Conservation (phyloP, 2,329 filamentous ascomycete genomes). For the Nemania sp. region DNA sequence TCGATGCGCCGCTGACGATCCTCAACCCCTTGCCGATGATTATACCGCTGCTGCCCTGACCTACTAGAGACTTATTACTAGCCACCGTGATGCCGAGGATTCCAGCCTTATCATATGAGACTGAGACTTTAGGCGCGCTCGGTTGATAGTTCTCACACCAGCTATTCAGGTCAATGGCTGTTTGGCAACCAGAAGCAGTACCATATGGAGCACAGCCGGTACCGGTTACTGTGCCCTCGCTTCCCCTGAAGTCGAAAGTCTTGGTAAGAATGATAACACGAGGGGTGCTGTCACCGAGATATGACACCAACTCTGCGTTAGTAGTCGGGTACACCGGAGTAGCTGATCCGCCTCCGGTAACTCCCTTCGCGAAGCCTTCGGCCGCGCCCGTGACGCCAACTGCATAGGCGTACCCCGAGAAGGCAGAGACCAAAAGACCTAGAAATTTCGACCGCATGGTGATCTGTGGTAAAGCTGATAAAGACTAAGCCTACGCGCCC, state of each 20-base stretch:
- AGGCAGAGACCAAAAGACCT: constrained; percentile 22
- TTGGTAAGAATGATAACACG: constrained; percentile 70
- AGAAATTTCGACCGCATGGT: constrained; percentile 22
- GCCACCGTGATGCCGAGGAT: constrained; percentile 62
- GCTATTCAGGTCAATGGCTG: constrained; percentile 69
- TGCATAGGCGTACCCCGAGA: constrained; percentile 36
- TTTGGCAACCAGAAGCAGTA: constrained; percentile 65
- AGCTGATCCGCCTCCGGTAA: constrained; percentile 70
- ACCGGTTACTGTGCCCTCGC: constrained; percentile 64
- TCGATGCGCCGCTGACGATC: constrained; percentile 59
- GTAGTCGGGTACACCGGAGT: constrained; percentile 65
- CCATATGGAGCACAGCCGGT: constrained; percentile 71
- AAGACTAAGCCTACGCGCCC: neutral
- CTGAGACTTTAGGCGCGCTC: constrained; percentile 60
- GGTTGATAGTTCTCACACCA: constrained; percentile 72
- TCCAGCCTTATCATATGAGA: constrained; percentile 65
- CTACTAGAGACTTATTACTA: constrained; percentile 70
- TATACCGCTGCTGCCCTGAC: constrained; percentile 63
- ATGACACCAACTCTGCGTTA: constrained; percentile 67
- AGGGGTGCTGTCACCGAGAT: constrained; percentile 65
- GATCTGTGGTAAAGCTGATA: neutral
- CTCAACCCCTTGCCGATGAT: constrained; percentile 58
- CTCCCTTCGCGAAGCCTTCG: constrained; percentile 61
- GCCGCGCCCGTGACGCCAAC: constrained; percentile 55
- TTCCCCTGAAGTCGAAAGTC: constrained; percentile 66